Percentiles rank a stretch among this genome's conserved stretches.
These are phyloP conservation scores for Aspergillus sclerotialis DNA, from an alignment of 2,329 filamentous ascomycete genomes.

Conservation along the genomic window DNA sequence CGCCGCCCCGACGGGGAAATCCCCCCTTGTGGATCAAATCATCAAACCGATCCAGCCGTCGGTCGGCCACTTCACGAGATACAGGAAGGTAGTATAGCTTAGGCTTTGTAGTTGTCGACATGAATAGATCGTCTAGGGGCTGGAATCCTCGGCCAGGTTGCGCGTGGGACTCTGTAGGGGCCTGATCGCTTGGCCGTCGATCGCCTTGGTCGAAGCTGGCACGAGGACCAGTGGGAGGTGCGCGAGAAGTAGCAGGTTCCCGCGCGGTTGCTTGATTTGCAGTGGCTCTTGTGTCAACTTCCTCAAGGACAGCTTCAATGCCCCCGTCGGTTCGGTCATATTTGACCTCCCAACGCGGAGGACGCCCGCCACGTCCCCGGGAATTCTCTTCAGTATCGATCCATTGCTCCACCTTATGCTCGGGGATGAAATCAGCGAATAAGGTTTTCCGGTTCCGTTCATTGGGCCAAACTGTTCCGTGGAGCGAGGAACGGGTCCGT, in stretches of 20 bases:
- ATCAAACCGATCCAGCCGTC: slow-evolving; percentile 57
- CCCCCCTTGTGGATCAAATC: slow-evolving; percentile 33
- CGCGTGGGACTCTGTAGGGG: slow-evolving; percentile 10
- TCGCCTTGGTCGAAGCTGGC: slow-evolving; percentile 16
- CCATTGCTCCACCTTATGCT: slow-evolving; percentile 66
- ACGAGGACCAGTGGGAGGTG: slow-evolving; percentile 18
- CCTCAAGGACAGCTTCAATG: slow-evolving; percentile 52
- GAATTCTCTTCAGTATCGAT: slow-evolving; percentile 59
- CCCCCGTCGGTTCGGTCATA: slow-evolving; percentile 57
- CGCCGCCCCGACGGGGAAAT: slow-evolving; percentile 31
- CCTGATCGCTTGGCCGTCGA: slow-evolving; percentile 19
- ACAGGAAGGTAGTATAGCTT: slow-evolving; percentile 63
- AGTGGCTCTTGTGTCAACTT: slow-evolving; percentile 29
- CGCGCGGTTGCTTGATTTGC: slow-evolving; percentile 7
- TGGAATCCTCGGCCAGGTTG: slow-evolving; percentile 41
- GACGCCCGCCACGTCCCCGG: slow-evolving; percentile 33
- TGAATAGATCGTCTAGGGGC: slow-evolving; percentile 55
- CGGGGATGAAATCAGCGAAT: slow-evolving; percentile 84
- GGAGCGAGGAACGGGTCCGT: slow-evolving; percentile 67
- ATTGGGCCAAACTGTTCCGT: slow-evolving; percentile 76
- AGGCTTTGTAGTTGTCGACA: slow-evolving; percentile 54
- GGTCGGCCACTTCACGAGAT: slow-evolving; percentile 54
- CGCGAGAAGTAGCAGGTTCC: slow-evolving; percentile 12
- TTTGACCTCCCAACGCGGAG: slow-evolving; percentile 63
- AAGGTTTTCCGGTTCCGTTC: slow-evolving; percentile 77